Base-by-base conservation (phyloP, 306 rosid species). In the Oemleria cerasiformis region DNA sequence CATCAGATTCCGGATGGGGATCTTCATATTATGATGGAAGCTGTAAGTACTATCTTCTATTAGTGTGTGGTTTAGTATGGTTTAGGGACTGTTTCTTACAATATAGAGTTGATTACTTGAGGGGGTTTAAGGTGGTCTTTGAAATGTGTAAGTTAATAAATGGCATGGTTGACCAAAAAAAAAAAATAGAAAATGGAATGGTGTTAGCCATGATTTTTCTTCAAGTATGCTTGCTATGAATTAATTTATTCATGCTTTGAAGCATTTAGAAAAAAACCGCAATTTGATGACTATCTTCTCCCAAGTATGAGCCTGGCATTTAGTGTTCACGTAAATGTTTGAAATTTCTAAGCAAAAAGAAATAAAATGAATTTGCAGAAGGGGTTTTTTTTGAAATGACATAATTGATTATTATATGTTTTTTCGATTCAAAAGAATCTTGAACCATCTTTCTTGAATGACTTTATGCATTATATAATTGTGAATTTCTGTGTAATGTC, bases 21-120 rank as follows among this genome's bases (percentile, higher is more conserved):
- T 76, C 74, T 91, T 75, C 96, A 83, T 56, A 80, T 88, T 80
- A 71, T 95, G 58, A 89, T 95, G 97, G 97, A 95, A 72, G 97
- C 99, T 69, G 99, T 95, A 84, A 91, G 99, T 84, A 41, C 57
- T 49, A 48, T 66, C 76, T 68, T 67, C 43, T 65, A 23, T 63
- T 20, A 58, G 42, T 34, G 41, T 59, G 15, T 14, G 64, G n/a
- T 25, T 34, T 59, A 14, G 13, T 59, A 34, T 3, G n/a, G 54
- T 49, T 15, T 41, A 30, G 53, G 40, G 34, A 9, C 12, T 51
- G 4, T 51, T 7, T 5, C 9, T 8, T 47, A 25, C 42, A 23
- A 17, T 0, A 8, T 16, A 65, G 5, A 47, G 11, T 66, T 57
- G 21, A 49, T 16, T 49, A 4, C 61, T 11, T 21, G 4, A 45